Evolutionary conservation across 2,329 filamentous ascomycete genomes (phyloP).

Genomic region (Stemphylium vesicarium): DNA sequence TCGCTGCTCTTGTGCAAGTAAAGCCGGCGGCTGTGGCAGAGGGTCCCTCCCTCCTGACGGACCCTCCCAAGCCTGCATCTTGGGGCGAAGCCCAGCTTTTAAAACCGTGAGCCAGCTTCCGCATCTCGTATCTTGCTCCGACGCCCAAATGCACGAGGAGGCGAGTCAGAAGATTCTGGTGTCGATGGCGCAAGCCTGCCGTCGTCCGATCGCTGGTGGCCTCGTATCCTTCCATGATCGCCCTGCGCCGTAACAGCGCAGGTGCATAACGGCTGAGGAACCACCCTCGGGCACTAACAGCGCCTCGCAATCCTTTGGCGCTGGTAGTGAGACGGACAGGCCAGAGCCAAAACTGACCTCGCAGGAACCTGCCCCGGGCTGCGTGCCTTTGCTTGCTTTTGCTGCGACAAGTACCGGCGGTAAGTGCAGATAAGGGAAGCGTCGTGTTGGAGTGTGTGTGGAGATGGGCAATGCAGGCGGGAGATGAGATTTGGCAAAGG

Average conservation of each 20-base stretch:
- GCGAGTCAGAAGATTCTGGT: slow-evolving; percentile 18
- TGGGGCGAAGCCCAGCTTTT: slow-evolving; percentile 10
- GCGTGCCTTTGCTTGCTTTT: slow-evolving; percentile 9
- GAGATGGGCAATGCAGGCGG: slow-evolving; percentile 12
- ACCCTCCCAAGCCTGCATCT: slow-evolving; percentile 4
- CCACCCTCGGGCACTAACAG: slow-evolving; percentile 36
- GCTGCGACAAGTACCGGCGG: slow-evolving; percentile 8
- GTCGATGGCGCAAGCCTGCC: slow-evolving; percentile 26
- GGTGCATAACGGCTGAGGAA: slow-evolving; percentile 21
- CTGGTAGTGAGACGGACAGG: slow-evolving; percentile 25
- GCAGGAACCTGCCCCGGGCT: slow-evolving; percentile 8
- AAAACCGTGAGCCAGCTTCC: slow-evolving; percentile 13
- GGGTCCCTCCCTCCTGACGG: not conserved
- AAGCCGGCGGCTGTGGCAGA: slow-evolving; percentile 10
- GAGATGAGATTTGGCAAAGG: slow-evolving; percentile 8
- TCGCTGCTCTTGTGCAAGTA: slow-evolving; percentile 1
- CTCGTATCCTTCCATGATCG: slow-evolving; percentile 21
- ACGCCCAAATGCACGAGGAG: not conserved
- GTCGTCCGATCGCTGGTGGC: slow-evolving; percentile 26
- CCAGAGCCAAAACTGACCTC: slow-evolving; percentile 28
- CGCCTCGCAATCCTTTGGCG: slow-evolving; percentile 41
- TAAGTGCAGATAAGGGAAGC: slow-evolving; percentile 9
- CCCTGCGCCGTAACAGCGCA: slow-evolving; percentile 11
- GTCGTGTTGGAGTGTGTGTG: slow-evolving; percentile 11
- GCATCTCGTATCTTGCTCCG: slow-evolving; percentile 21